phyloP scores from a whole-genome alignment of 1,139 yeast species.

The Zygotorulaspora mrakii region DNA sequence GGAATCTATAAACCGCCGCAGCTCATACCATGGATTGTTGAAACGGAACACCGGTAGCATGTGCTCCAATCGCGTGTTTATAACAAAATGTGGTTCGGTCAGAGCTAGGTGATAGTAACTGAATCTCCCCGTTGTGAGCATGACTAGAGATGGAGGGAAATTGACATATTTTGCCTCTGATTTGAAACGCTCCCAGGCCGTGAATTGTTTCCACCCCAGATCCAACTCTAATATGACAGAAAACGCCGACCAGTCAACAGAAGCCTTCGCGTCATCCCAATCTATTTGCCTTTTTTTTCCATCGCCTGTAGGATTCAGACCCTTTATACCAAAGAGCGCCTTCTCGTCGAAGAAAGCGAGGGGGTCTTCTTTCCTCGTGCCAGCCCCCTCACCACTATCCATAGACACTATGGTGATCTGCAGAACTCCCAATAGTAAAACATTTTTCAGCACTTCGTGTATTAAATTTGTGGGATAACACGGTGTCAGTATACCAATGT shows the following conservation, averaged over 20 bases:
- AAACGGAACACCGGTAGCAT: slow-evolving; percentile 65
- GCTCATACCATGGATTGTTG: slow-evolving; percentile 71
- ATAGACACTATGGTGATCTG: slow-evolving; percentile 50
- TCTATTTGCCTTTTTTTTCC: not conserved
- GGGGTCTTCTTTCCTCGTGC: not conserved
- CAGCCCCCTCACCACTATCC: not conserved
- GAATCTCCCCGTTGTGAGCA: slow-evolving; percentile 50
- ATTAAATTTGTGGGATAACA: slow-evolving; percentile 56
- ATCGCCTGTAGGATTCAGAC: not conserved
- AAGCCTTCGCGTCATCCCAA: not conserved
- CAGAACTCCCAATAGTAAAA: slow-evolving; percentile 79
- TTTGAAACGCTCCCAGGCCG: not conserved
- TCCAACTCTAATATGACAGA: not conserved
- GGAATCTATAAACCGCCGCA: slow-evolving; percentile 50
- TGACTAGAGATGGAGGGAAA: slow-evolving; percentile 18
- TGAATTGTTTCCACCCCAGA: not conserved
- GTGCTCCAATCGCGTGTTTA: slow-evolving; percentile 73
- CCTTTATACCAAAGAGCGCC: not conserved
- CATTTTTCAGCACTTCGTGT: slow-evolving; percentile 66
- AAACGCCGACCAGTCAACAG: not conserved
- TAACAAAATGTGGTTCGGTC: slow-evolving; percentile 54
- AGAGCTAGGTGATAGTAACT: slow-evolving; percentile 57
- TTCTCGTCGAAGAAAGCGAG: slow-evolving; percentile 1
- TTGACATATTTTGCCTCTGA: not conserved
- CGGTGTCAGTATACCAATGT: slow-evolving; percentile 52